Conservation (phyloP, 1,284 basidiomycete species). For the Austroboletus novae-zelandiae region DNA sequence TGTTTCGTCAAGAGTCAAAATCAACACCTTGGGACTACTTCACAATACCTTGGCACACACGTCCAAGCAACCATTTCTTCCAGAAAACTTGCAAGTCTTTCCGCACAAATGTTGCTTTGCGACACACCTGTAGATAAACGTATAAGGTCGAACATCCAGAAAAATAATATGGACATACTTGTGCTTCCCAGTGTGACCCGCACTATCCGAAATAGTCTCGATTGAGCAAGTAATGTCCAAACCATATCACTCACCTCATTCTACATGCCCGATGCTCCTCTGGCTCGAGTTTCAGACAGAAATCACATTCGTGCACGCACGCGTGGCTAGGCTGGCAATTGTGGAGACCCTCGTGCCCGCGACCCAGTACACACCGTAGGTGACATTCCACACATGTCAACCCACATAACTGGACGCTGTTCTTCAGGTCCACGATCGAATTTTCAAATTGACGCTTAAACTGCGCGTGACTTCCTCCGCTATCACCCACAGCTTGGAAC, state of each 20-base stretch:
- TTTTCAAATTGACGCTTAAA: slow-evolving; percentile 44
- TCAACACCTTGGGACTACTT: background rate
- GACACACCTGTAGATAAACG: slow-evolving; percentile 39
- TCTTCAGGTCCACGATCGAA: slow-evolving; percentile 41
- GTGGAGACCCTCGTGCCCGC: slow-evolving; percentile 46
- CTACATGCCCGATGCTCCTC: slow-evolving; percentile 37
- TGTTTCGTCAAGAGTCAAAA: background rate
- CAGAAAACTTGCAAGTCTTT: slow-evolving; percentile 40
- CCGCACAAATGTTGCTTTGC: slow-evolving; percentile 52
- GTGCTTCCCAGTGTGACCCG: slow-evolving; percentile 54
- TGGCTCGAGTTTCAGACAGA: slow-evolving; percentile 35
- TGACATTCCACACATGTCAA: slow-evolving; percentile 46
- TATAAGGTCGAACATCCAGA: background rate
- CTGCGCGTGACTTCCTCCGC: slow-evolving; percentile 33
- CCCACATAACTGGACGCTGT: slow-evolving; percentile 48
- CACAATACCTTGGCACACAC: slow-evolving; percentile 47
- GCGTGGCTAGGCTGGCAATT: slow-evolving; percentile 48
- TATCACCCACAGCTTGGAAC: slow-evolving; percentile 35
- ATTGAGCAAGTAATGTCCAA: too few species aligned
- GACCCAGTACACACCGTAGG: slow-evolving; percentile 45
- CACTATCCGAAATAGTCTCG: slow-evolving; percentile 33
- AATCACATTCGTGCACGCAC: slow-evolving; percentile 46
- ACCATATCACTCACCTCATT: slow-evolving; percentile 38
- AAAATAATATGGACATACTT: slow-evolving; percentile 36
- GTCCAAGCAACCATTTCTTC: slow-evolving; percentile 45